Evolutionary conservation across 768 basidiomycete genomes (phyloP), one percentile per base, ranked within the genome.

Genomic region (Tephrocybe sp.): DNA sequence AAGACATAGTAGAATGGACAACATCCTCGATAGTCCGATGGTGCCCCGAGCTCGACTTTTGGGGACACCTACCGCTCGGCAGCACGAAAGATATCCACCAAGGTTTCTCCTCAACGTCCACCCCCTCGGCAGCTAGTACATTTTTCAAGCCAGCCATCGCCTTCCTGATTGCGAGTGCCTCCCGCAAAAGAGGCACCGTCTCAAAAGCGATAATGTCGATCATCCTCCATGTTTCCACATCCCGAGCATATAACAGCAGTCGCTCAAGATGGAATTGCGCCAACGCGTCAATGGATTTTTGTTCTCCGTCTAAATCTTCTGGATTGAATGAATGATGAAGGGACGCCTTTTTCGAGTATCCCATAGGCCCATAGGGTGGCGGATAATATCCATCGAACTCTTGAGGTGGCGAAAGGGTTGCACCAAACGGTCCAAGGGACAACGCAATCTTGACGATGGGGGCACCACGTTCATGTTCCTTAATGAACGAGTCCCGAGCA

Each of bases 51-150:
- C 53, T 44, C 34, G 27, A 31, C 11, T 24, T 63, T 51, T 84
- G 74, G 0, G 81, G 73, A 49, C 66, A 80, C 16, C 55, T 51
- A 2, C 80, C 81, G 18, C 64, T 62, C 0, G 84, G 83, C 56
- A 80, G 84, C 6, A 88, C 80, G 25, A 76, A 81, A 40, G 75
- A 80, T 49, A 90, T 80, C 87, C 87, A 92, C 85, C 87, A 92
- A 27, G 77, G 77, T 62, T 89, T 89, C 56, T 53, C 35, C 12
- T 19, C 34, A 9, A 49, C 46, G 22, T 18, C 31, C 19, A 28
- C 19, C 28, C 27, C 44, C 18, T 58, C 39, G 9, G 21, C 58
- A 12, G 22, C 44, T 15, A 58, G 37, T 16, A 60, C 56, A 5
- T 62, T 47, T 35, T 44, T 57, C 11, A 87, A 67, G 4, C 43